phyloP scores from a whole-genome alignment of 176 grass and related monocot genomes.

The Chrysopogon serrulatus region DNA sequence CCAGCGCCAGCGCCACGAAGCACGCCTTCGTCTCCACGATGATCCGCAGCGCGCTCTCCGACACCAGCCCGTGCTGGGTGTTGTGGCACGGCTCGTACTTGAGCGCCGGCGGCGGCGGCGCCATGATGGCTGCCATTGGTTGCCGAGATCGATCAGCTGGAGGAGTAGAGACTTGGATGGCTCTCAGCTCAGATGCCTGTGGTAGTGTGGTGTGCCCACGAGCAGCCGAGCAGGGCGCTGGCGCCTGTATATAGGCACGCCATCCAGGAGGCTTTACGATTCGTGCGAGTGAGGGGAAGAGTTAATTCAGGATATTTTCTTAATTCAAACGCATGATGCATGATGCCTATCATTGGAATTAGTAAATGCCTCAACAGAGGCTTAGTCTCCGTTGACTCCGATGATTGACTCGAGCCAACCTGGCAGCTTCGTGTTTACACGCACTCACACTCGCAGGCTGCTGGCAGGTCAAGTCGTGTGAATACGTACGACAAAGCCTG shows the following conservation, averaged over 20 bases:
- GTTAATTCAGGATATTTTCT: no score
- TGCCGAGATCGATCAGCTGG: background rate
- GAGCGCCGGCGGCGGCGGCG: constrained; percentile 11
- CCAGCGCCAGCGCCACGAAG: constrained; percentile 12
- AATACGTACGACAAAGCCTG: no score
- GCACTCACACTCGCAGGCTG: background rate
- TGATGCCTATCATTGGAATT: no score
- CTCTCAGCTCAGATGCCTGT: background rate
- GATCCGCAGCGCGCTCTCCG: background rate
- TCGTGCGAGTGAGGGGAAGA: background rate
- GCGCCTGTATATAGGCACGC: background rate
- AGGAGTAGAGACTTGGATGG: background rate
- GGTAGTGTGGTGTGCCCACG: background rate
- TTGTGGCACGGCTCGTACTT: background rate
- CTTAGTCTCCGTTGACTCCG: no score
- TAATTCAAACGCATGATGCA: no score
- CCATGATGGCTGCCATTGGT: background rate
- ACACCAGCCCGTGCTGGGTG: background rate
- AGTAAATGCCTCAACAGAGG: no score
- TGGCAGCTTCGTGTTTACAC: background rate
- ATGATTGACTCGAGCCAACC: background rate
- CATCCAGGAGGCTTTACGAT: background rate
- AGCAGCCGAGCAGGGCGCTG: background rate
- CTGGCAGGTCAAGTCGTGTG: background rate
- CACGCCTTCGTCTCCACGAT: constrained; percentile 21